Base-by-base conservation (phyloP, 2,329 filamentous ascomycete genomes). In the Fusarium chlamydosporum region DNA sequence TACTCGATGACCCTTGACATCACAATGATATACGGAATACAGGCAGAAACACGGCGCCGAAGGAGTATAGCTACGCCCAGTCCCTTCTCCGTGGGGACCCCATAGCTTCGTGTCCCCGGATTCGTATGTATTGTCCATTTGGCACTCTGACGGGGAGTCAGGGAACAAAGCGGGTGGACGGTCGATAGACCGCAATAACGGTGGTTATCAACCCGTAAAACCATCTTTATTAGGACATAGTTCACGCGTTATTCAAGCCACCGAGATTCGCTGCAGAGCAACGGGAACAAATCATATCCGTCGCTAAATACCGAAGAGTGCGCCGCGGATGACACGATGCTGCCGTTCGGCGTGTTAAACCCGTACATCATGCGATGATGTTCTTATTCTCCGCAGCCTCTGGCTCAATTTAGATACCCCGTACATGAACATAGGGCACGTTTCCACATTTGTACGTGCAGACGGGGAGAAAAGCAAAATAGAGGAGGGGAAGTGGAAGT, bases 191-290 rank as follows among this genome's bases (percentile, higher is more conserved):
- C 65, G 37, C 41, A 53, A 56, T 37, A 18, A n/a, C 38, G 37
- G 29, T 47, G 31, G 45, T 55, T 51, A 54, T 50, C 23, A 34
- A 57, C 57, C 47, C 42, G 41, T 43, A 64, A 41, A 42, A 16
- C 45, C 35, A 23, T 53, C 10, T 61, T 52, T 52, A 29, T 52
- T 52, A 29, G 40, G 61, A 37, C 33, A 57, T 61, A 41, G 13
- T 72, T 69, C 71, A 72, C 63, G 61, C 58, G 64, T 73, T 70
- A 26, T 55, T 65, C 43, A 56, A 35, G 42, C 60, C 63, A 68
- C 55, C 41, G 23, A 34, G 46, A 37, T 27, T 43, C 42, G 37
- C 16, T 29, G 41, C 33, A 18, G 35, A 31, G 48, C 35, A 43
- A 48, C 42, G 40, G 26, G 29, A 48, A 31, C 11, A 41, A 31